Conservation (phyloP, 225 moss, liverwort and hornwort species). For the Ulota crispa region DNA sequence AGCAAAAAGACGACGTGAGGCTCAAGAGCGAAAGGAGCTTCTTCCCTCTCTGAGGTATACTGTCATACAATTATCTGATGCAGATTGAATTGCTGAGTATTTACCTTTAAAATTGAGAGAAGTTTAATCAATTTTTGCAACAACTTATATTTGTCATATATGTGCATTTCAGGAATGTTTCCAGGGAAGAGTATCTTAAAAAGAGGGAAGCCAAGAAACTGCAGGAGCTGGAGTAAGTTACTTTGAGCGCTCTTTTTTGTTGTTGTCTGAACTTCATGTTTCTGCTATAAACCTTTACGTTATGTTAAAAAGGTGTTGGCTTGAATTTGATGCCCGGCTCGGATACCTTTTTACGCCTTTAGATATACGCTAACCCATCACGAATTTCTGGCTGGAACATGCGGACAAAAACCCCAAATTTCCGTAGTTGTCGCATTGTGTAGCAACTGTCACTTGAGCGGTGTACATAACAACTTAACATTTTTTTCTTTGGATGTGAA, state of each 20-base stretch:
- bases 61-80: slow-evolving; percentile 12
- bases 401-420: neutral
- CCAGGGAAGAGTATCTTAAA: slow-evolving; percentile 63
- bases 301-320: neutral
- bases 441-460: slow-evolving; percentile 1
- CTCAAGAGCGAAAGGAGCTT: slow-evolving; percentile 53
- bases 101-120: neutral
- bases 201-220: slow-evolving; percentile 61
- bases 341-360: slow-evolving; percentile 5
- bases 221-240: slow-evolving; percentile 57
- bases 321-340: neutral
- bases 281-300: neutral
- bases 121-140: neutral
- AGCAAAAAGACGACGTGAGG: slow-evolving; percentile 52
- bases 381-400: neutral
- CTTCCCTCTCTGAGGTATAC: slow-evolving; percentile 54
- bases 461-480: neutral
- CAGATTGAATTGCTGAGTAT: neutral
- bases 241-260: neutral
- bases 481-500: slow-evolving; percentile 20
- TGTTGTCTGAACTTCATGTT: neutral
- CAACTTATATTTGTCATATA: slow-evolving; percentile 11
- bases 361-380: neutral
- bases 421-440: slow-evolving; percentile 15
- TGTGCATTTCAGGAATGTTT: slow-evolving; percentile 42